These are phyloP conservation scores for Collybiopsis luxurians DNA, from an alignment of 768 basidiomycete species.

Conservation along the genomic window DNA sequence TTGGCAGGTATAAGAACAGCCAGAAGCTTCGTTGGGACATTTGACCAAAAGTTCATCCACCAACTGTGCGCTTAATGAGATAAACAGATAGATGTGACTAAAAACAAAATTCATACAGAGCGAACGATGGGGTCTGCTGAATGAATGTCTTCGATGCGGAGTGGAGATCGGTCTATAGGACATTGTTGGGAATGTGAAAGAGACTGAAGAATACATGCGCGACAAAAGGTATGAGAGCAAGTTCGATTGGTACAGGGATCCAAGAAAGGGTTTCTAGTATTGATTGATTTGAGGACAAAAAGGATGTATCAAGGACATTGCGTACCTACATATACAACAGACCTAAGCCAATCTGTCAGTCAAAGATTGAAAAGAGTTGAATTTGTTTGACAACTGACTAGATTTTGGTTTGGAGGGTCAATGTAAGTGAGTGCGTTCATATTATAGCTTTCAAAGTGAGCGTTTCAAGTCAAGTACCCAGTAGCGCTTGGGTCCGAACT, in stretches of 20 bases:
- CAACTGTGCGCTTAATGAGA: slow-evolving; percentile 45
- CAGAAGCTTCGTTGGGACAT: slow-evolving; percentile 58
- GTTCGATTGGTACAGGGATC: slow-evolving; percentile 72
- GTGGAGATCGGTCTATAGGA: slow-evolving; percentile 77
- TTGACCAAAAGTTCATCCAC: slow-evolving; percentile 81
- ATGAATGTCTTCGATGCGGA: slow-evolving; percentile 53
- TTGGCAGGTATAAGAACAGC: slow-evolving; percentile 64
- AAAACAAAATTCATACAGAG: slow-evolving; percentile 49
- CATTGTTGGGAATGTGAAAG: slow-evolving; percentile 69
- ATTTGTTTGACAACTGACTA: slow-evolving; percentile 40
- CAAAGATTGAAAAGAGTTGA: not conserved
- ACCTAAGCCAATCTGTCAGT: slow-evolving; percentile 39
- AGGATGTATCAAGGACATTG: not conserved
- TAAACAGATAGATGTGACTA: not conserved
- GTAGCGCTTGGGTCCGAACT: too few relatives aligned
- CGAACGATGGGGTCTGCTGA: slow-evolving; percentile 77
- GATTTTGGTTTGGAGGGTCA: slow-evolving; percentile 60
- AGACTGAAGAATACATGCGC: slow-evolving; percentile 74
- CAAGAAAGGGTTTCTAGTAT: slow-evolving; percentile 62
- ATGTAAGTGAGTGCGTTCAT: slow-evolving; percentile 49
- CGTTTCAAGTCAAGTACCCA: not conserved
- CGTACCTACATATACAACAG: slow-evolving; percentile 76
- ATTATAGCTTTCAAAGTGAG: not conserved
- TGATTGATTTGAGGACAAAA: slow-evolving; percentile 5
- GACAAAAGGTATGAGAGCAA: slow-evolving; percentile 86